A percentile compares a stretch with the other conserved stretches of the same genome.
Conservation (phyloP, 305 asterid species). For the Salvia sclarea region DNA sequence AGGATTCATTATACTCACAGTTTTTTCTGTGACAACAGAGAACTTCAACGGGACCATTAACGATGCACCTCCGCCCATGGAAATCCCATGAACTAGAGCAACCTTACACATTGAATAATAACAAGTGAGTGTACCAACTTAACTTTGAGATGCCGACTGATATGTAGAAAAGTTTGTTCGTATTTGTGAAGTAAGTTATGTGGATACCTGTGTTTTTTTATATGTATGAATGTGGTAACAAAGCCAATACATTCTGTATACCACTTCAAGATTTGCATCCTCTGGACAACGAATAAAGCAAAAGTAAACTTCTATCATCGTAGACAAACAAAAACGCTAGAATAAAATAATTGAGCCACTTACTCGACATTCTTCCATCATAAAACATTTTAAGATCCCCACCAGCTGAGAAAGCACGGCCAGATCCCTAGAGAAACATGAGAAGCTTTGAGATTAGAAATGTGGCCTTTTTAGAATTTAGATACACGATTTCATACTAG, state of each 20-base stretch:
- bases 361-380: conserved; percentile 70
- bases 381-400: conserved; percentile 89
- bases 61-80: conserved; percentile 97
- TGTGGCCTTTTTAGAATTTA: not conserved
- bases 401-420: conserved; percentile 94
- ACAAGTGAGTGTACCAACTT: not conserved
- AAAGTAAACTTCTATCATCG: conserved; percentile 19
- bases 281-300: conserved; percentile 43
- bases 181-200: not conserved
- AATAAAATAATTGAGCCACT: conserved; percentile 11
- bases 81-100: conserved; percentile 84
- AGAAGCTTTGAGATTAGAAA: conserved; percentile 16
- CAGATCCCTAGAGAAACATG: conserved; percentile 62
- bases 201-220: conserved; percentile 64
- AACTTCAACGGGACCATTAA: conserved; percentile 85
- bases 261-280: conserved; percentile 77
- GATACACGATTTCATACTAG: not conserved
- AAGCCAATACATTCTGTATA: conserved; percentile 93
- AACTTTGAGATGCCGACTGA: not conserved
- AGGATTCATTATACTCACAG: conserved; percentile 49
- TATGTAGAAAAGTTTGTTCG: not conserved
- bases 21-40: conserved; percentile 84
- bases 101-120: conserved; percentile 46
- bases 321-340: conserved; percentile 11
- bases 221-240: conserved; percentile 91